Conservation (phyloP, 2,329 filamentous ascomycete species). For the Fusarium oligoseptatum region DNA sequence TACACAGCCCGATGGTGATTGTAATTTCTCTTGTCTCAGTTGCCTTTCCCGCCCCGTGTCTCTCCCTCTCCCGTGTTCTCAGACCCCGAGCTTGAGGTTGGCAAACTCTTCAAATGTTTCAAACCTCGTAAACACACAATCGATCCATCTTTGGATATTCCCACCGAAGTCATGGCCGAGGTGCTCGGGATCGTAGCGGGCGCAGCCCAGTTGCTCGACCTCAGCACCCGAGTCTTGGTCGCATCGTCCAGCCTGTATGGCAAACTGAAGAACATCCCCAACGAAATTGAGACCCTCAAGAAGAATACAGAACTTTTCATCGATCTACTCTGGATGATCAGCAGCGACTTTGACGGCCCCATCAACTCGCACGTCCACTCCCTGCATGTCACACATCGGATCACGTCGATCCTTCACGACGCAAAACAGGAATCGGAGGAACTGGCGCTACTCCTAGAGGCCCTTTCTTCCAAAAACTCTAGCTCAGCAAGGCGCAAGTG, state of each 20-base stretch:
- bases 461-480: neutral
- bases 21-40: neutral
- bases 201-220: neutral
- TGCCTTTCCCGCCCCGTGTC: neutral
- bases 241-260: neutral
- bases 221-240: neutral
- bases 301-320: neutral
- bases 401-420: neutral
- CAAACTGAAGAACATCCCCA: constrained; percentile 1
- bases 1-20: neutral
- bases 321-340: neutral
- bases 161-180: neutral
- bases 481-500: neutral
- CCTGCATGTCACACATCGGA: neutral
- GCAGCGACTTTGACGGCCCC: neutral
- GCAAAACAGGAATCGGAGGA: neutral
- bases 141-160: neutral
- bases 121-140: neutral
- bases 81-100: neutral
- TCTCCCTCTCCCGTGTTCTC: too few relatives aligned
- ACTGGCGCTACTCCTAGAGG: neutral
- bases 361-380: neutral
- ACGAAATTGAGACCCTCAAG: constrained; percentile 4
- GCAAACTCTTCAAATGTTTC: neutral
- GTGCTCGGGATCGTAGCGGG: constrained; percentile 9